Base-by-base conservation (phyloP, 2,329 filamentous ascomycete species). In the Phoma herbarum region DNA sequence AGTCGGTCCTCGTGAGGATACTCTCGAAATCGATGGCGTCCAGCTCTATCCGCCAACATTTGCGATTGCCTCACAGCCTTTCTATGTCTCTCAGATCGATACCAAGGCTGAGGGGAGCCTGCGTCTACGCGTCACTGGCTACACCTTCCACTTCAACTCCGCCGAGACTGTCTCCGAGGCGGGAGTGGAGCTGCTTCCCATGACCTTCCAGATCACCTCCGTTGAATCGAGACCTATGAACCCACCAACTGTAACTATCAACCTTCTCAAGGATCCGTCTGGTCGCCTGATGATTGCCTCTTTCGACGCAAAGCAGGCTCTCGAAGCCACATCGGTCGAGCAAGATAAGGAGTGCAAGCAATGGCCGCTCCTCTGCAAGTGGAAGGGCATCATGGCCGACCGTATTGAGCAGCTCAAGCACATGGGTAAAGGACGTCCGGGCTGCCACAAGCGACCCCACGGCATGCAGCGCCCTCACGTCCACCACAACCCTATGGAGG, bases 281-380 rank as follows among this genome's bases (percentile, higher is more conserved):
- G 77, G 76, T 14, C 69, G 70, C 26, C 68, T 78, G 16, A 75
- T 75, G 70, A 77, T 79, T 47, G 72, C 75, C 18, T 76, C 75
- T 0, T 74, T 78, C 64, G 59, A 73, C 35, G 63, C 64, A 3
- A 60, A 67, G n/a, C 53, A 70, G 41, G 48, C 65, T 6, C 61
- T 48, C 18, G 69, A 70, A 45, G 59, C 57, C 11, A 61, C 58
- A 23, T 67, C 66, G 12, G 50, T 52, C 9, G 65, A 67, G 10
- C 35, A 68, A 39, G 66, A 72, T 47, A 69, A 72, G 56, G 69
- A 76, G 28, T 76, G 75, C 68, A 71, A 75, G 31, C 66, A 75
- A 44, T 78, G 72, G 74, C 70, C 75, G 35, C 61, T 78, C 1
- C 62, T 77, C 68, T 70, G 81, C 80, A 74, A 82, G 70, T 68